Evolutionary conservation across 176 grass and related monocot genomes (phyloP).

Genomic region (Raddia guianensis): DNA sequence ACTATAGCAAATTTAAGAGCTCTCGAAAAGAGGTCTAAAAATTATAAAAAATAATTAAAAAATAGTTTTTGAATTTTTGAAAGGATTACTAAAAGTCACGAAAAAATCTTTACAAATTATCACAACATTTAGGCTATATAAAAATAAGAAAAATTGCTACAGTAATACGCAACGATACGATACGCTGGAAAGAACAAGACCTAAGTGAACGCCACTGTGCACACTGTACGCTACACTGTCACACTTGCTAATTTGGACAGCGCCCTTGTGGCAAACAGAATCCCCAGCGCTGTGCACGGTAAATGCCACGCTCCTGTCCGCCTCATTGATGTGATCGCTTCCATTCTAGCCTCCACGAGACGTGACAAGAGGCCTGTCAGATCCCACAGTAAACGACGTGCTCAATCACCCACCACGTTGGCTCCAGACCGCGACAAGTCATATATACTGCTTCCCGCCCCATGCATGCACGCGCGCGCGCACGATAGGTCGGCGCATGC

Average conservation of each 20-base stretch:
- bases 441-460: not conserved
- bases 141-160: too few species aligned
- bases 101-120: too few species aligned
- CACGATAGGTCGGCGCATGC: not conserved
- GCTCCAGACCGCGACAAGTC: not conserved
- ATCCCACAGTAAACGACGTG: not conserved
- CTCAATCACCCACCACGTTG: not conserved
- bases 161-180: too few species aligned
- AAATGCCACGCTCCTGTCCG: not conserved
- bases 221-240: not conserved
- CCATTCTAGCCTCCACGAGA: slow-evolving; percentile 3
- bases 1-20: too few species aligned
- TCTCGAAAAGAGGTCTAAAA: too few species aligned
- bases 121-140: too few species aligned
- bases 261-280: not conserved
- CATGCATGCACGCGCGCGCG: not conserved
- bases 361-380: slow-evolving; percentile 2
- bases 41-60: too few species aligned
- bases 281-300: not conserved
- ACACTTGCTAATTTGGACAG: not conserved
- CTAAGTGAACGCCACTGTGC: not conserved
- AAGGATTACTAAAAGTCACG: too few species aligned
- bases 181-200: too few species aligned
- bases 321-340: not conserved
- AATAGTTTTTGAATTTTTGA: too few species aligned